A percentile compares a stretch with the other conserved stretches of the same genome.
Conservation (phyloP, 345 rosid genomes). For the Dimocarpus longan region DNA sequence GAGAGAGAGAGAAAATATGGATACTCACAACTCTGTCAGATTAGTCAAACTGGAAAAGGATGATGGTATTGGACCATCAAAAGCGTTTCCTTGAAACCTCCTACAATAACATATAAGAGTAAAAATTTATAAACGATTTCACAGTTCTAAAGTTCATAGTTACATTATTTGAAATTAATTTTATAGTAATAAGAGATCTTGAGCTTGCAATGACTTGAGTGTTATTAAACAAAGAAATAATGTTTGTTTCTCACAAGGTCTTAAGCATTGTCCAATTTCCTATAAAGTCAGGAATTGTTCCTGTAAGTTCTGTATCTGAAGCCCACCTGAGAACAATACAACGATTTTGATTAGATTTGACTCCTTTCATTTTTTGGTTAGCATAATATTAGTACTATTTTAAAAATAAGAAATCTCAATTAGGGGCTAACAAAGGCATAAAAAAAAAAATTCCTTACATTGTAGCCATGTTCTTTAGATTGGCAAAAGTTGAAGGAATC, state of each 20-base stretch:
- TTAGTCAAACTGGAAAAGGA: slow-evolving; percentile 53
- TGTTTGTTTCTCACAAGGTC: slow-evolving; percentile 39
- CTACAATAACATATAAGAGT: slow-evolving; percentile 39
- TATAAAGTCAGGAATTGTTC: slow-evolving; percentile 67
- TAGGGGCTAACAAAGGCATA: background rate
- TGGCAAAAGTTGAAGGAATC: slow-evolving; percentile 55
- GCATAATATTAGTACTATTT: background rate
- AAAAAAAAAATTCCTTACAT: slow-evolving; percentile 36
- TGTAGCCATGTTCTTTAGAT: slow-evolving; percentile 26
- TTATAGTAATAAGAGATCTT: background rate
- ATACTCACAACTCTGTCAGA: slow-evolving; percentile 59
- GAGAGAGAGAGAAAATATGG: background rate
- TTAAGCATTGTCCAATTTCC: slow-evolving; percentile 64
- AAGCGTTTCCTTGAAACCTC: slow-evolving; percentile 68
- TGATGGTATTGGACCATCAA: slow-evolving; percentile 69
- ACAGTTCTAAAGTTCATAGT: background rate
- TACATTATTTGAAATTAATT: background rate
- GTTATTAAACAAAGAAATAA: background rate
- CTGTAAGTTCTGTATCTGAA: slow-evolving; percentile 57
- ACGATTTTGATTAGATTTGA: background rate
- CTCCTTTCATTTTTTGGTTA: background rate
- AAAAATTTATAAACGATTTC: slow-evolving; percentile 9
- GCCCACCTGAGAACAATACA: slow-evolving; percentile 52
- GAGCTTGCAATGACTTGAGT: background rate
- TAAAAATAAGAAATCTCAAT: background rate